phyloP scores from a whole-genome alignment of 441 rosid genomes.

The Erodium texanum region DNA sequence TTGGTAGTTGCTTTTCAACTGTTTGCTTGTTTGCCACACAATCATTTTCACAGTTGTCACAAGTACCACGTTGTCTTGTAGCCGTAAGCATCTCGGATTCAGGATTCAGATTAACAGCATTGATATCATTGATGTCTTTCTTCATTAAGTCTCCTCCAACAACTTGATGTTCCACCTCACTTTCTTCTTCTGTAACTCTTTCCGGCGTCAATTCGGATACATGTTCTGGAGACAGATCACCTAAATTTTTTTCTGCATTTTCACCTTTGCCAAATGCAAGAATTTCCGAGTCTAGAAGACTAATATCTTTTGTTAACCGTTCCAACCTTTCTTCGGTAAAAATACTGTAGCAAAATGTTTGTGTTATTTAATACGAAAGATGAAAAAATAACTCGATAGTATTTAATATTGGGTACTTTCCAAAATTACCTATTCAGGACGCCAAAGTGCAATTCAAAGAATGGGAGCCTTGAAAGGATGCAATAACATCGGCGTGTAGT shows the following conservation, averaged over 20 bases:
- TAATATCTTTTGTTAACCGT: slow-evolving; percentile 56
- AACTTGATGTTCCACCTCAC: slow-evolving; percentile 28
- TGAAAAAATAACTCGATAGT: background rate
- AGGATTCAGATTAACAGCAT: slow-evolving; percentile 23
- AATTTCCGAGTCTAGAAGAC: slow-evolving; percentile 31
- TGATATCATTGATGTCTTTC: slow-evolving; percentile 14
- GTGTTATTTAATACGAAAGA: background rate
- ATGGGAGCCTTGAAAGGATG: slow-evolving; percentile 88
- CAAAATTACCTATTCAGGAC: slow-evolving; percentile 59
- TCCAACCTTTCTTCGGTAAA: slow-evolving; percentile 87
- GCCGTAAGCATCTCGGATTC: slow-evolving; percentile 31
- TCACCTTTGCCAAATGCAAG: slow-evolving; percentile 23
- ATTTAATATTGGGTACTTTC: background rate
- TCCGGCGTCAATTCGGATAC: slow-evolving; percentile 29
- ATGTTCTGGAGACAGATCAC: slow-evolving; percentile 23
- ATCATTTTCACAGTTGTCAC: slow-evolving; percentile 34
- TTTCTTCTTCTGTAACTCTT: slow-evolving; percentile 26
- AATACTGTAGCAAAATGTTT: slow-evolving; percentile 43
- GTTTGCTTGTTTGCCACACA: slow-evolving; percentile 36
- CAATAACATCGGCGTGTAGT: slow-evolving; percentile 95
- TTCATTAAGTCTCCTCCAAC: slow-evolving; percentile 25
- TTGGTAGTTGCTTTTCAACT: slow-evolving; percentile 45
- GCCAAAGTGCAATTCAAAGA: slow-evolving; percentile 87
- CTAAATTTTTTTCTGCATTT: slow-evolving; percentile 21
- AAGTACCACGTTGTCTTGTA: slow-evolving; percentile 26